phyloP scores from a whole-genome alignment of 768 basidiomycete genomes.

The Calocybe cyanea region DNA sequence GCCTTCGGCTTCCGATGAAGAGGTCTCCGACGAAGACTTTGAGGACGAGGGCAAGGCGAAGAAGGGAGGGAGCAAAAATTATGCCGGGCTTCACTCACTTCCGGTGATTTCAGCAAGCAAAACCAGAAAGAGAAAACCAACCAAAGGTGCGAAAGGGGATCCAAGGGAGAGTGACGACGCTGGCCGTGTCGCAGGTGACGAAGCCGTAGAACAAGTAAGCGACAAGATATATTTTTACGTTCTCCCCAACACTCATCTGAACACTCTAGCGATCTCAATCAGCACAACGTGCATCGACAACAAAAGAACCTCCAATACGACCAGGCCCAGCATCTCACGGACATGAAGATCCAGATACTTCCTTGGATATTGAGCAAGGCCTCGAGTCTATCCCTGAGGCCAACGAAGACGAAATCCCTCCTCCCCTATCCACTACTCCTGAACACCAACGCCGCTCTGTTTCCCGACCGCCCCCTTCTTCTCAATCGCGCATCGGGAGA shows the following conservation, averaged over 20 bases:
- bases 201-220: conserved; percentile 32
- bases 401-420: conserved; percentile 43
- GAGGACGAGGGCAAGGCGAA: conserved; percentile 50
- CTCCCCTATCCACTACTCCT: conserved; percentile 18
- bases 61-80: conserved; percentile 52
- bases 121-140: conserved; percentile 48
- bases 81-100: conserved; percentile 57
- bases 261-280: conserved; percentile 16
- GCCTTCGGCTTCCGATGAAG: conserved; percentile 61
- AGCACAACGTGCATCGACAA: conserved; percentile 28
- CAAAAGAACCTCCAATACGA: conserved; percentile 33
- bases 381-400: conserved; percentile 64
- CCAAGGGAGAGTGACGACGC: conserved; percentile 47
- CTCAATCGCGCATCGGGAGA: conserved; percentile 37
- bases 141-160: conserved; percentile 40
- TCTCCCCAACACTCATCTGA: neutral
- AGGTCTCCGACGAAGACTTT: conserved; percentile 57
- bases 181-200: conserved; percentile 37
- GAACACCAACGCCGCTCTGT: conserved; percentile 29
- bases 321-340: conserved; percentile 30
- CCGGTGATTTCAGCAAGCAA: conserved; percentile 68
- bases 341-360: conserved; percentile 29
- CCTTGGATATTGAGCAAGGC: conserved; percentile 45
- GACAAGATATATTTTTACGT: conserved; percentile 1
- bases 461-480: conserved; percentile 19